Percentiles rank a stretch among this genome's conserved stretches.
phyloP scores from a whole-genome alignment of 164 flowering plant species.

The Liquidambar formosana region DNA sequence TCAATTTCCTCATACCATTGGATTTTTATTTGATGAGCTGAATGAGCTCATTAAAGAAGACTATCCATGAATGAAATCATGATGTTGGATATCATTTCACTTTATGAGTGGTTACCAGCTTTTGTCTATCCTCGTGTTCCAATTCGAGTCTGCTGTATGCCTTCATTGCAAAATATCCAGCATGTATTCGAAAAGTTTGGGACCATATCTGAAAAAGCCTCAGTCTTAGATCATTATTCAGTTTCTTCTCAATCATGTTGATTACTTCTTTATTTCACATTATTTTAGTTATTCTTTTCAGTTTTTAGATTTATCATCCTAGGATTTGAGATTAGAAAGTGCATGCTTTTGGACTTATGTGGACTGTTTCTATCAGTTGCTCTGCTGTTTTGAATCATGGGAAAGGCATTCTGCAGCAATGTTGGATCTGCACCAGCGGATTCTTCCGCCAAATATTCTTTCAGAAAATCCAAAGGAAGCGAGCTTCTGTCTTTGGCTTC shows the following conservation, averaged over 20 bases:
- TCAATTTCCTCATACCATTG: too few relatives aligned
- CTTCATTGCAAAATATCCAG: not conserved
- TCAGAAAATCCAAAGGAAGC: conserved; percentile 62
- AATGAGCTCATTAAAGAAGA: too few relatives aligned
- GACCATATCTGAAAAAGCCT: not conserved
- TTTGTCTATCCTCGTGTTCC: not conserved
- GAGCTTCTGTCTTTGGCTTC: conserved; percentile 72
- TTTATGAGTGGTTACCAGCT: not conserved
- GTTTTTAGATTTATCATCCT: not conserved
- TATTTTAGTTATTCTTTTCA: not conserved
- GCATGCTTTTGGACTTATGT: conserved; percentile 9
- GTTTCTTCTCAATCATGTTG: not conserved
- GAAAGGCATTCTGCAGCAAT: conserved; percentile 48
- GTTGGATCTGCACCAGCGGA: conserved; percentile 58
- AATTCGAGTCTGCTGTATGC: not conserved
- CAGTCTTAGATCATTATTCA: not conserved
- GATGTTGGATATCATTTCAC: not conserved
- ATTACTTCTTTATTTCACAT: not conserved
- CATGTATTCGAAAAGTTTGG: not conserved
- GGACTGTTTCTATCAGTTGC: conserved; percentile 46
- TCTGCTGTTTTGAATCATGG: conserved; percentile 48
- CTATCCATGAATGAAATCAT: too few relatives aligned
- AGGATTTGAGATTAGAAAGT: not conserved
- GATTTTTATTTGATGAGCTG: too few relatives aligned
- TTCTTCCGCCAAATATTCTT: conserved; percentile 66